Evolutionary conservation across 345 rosid genomes (phyloP), one percentile per base, ranked within the genome.

Genomic region (Acer negundo): DNA sequence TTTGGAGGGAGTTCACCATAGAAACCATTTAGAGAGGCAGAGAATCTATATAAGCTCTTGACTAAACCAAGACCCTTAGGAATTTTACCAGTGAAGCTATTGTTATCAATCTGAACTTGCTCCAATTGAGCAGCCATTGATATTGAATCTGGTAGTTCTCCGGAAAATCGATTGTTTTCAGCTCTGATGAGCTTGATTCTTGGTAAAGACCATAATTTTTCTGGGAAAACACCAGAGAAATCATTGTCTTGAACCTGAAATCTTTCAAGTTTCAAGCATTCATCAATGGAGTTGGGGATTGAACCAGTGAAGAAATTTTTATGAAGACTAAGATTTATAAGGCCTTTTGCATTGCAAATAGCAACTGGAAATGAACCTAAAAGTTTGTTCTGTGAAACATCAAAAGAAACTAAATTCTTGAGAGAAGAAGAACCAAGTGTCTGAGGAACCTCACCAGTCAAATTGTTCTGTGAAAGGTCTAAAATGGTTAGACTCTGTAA

Each of bases 61-160:
- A 93, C 85, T 72, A 80, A 67, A 61, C 97, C 98, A 80, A 92
- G 93, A 76, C 94, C 97, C 12, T 59, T 84, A 1, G 98, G 96
- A 67, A 95, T 89, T 75, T 79, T 80, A 75, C 97, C 86, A 59
- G 91, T 73, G 63, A 93, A 92, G 59, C 87, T 89, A 79, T 95
- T 95, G 85, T 90, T 90, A 76, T 93, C 97, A 35, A 95, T 89
- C 88, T 93, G 97, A 82, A 93, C 89, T 87, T 95, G 97, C 90
- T 93, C 98, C 81, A 95, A 63, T 72, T 78, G 88, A 75, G 87
- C 72, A 79, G 97, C 97, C 87, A 80, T 83, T 42, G 95, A 87
- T 63, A 95, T 84, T 23, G 88, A 86, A 61, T 89, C 90, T 0
- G 94, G 92, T 49, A 95, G 76, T 51, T 58, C 82, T 44, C 98